Conservation (phyloP, 257 asterid genomes). For the Nicotiana undulata region DNA sequence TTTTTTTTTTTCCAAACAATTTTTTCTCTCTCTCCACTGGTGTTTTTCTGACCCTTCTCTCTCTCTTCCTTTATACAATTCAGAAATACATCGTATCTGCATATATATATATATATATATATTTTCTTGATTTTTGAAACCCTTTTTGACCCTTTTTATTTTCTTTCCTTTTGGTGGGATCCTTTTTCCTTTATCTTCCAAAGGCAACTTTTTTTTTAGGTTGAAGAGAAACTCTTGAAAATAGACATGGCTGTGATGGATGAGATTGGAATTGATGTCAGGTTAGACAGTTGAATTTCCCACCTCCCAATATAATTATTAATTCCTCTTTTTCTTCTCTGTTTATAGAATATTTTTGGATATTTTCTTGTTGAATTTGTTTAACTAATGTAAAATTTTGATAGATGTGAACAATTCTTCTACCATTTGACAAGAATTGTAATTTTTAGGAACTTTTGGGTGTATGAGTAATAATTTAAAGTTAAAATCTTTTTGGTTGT, state of each 20-base stretch:
- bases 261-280: conserved; percentile 34
- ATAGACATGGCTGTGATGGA: conserved; percentile 18
- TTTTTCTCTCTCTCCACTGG: background rate
- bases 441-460: too few relatives aligned
- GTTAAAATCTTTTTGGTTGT: background rate
- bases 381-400: background rate
- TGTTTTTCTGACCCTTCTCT: background rate
- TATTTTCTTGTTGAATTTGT: background rate
- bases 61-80: background rate
- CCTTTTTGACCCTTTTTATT: background rate
- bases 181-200: background rate
- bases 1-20: background rate
- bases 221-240: background rate
- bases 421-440: too few relatives aligned
- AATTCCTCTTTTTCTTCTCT: background rate
- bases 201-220: background rate
- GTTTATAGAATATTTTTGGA: background rate
- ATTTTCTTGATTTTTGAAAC: background rate
- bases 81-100: background rate
- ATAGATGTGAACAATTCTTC: background rate
- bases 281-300: conserved; percentile 19
- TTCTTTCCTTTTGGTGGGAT: background rate
- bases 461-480: too few relatives aligned
- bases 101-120: background rate
- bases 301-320: background rate